Conservation (phyloP, 805 yeast genomes). For the Yarrowia porcina region DNA sequence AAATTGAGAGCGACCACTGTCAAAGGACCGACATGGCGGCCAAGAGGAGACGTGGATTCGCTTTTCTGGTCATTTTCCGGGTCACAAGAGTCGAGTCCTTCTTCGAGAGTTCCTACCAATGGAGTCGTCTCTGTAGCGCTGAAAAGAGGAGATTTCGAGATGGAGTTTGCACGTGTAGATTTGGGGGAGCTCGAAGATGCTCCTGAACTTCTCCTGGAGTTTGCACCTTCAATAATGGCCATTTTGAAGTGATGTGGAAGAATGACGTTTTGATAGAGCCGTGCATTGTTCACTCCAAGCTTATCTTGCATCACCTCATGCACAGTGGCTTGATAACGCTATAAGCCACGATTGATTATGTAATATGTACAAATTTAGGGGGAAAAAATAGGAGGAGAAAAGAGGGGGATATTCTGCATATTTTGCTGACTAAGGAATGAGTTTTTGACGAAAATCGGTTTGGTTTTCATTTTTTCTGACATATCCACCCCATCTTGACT, state of each 20-base stretch:
- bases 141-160: background rate
- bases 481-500: too few relatives aligned
- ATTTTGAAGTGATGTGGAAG: background rate
- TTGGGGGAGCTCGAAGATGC: background rate
- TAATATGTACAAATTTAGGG: background rate
- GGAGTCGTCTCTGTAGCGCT: background rate
- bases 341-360: background rate
- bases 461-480: too few relatives aligned
- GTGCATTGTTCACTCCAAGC: background rate
- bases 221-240: background rate
- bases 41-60: background rate
- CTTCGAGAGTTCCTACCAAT: background rate
- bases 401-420: too few relatives aligned
- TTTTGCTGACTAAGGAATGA: too few relatives aligned
- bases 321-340: conserved; percentile 19
- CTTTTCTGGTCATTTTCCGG: background rate
- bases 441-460: too few relatives aligned
- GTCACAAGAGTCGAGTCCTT: background rate
- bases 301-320: conserved; percentile 13
- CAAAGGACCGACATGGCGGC: background rate
- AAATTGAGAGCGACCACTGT: conserved; percentile 10
- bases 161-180: background rate
- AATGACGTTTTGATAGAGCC: background rate
- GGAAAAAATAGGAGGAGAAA: background rate
- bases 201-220: background rate